These are phyloP conservation scores for Aphanomyces stellatus DNA, from an alignment of 352 stramenopile species.

Conservation along the genomic window DNA sequence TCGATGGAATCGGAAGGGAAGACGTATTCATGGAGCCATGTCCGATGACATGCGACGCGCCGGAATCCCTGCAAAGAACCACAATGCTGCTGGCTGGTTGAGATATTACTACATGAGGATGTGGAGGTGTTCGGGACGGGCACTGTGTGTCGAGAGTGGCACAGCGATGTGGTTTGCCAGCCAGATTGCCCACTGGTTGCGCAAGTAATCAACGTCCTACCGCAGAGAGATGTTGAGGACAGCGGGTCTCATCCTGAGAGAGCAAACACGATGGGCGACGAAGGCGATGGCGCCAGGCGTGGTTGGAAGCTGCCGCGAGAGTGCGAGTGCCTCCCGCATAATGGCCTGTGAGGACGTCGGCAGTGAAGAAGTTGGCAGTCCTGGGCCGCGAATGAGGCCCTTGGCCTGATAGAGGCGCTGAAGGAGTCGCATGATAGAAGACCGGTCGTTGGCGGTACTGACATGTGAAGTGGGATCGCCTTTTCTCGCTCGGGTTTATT, in stretches of 20 bases:
- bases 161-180: conserved; percentile 53
- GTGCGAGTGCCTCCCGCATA: neutral
- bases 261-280: conserved; percentile 6
- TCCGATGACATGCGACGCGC: conserved; percentile 12
- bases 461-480: too few species aligned
- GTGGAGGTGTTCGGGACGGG: neutral
- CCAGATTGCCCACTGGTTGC: conserved; percentile 73
- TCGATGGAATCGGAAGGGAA: neutral
- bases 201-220: conserved; percentile 31
- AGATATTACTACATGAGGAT: conserved; percentile 19
- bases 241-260: neutral
- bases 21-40: conserved; percentile 8
- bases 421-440: conserved; percentile 15
- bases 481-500: too few species aligned
- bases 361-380: neutral
- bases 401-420: neutral
- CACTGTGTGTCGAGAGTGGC: conserved; percentile 27
- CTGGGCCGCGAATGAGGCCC: neutral
- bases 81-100: too few species aligned
- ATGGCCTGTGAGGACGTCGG: neutral
- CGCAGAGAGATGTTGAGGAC: neutral
- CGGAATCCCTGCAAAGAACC: conserved; percentile 7
- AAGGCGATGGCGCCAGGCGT: conserved; percentile 2
- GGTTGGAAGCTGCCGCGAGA: neutral
- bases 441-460: too few species aligned